A percentile compares a stretch with the other conserved stretches of the same genome.
Evolutionary conservation across 2,329 filamentous ascomycete species (phyloP).

Genomic region (Tolypocladium sp.): DNA sequence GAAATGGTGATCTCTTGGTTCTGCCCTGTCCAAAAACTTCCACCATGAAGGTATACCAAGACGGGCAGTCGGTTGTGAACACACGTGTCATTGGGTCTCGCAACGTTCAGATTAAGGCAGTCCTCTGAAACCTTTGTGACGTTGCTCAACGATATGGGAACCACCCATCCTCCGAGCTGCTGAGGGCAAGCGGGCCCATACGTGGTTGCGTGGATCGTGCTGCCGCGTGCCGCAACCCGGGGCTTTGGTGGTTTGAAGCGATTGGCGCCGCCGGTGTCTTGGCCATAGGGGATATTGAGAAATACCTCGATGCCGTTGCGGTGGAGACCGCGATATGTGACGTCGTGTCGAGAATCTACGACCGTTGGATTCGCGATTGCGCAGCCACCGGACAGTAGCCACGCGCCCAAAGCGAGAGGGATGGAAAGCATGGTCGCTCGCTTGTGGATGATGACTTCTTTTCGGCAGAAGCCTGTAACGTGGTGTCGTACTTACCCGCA

Average conservation of each 20-base stretch:
- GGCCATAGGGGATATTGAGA: slow-evolving; percentile 35
- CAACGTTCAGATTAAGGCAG: slow-evolving; percentile 25
- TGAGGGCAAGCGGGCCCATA: slow-evolving; percentile 37
- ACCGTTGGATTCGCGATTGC: not conserved
- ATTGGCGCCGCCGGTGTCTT: slow-evolving; percentile 33
- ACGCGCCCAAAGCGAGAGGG: not conserved
- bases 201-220: slow-evolving; percentile 25
- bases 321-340: slow-evolving; percentile 32
- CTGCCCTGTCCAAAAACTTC: slow-evolving; percentile 20
- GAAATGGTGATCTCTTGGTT: slow-evolving; percentile 22
- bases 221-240: slow-evolving; percentile 19
- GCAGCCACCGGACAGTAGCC: not conserved
- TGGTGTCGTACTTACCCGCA: not conserved
- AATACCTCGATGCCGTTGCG: slow-evolving; percentile 37
- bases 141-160: slow-evolving; percentile 22
- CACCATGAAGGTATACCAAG: slow-evolving; percentile 24
- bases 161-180: slow-evolving; percentile 16
- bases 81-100: slow-evolving; percentile 15
- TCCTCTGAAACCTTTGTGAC: slow-evolving; percentile 28
- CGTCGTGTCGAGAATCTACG: slow-evolving; percentile 10
- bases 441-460: too few relatives aligned
- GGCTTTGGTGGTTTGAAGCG: slow-evolving; percentile 35
- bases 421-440: not conserved
- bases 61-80: slow-evolving; percentile 20
- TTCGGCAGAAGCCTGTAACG: too few relatives aligned